Conservation (phyloP, 2,329 filamentous ascomycete species). For the Pestalotiopsis sp. region DNA sequence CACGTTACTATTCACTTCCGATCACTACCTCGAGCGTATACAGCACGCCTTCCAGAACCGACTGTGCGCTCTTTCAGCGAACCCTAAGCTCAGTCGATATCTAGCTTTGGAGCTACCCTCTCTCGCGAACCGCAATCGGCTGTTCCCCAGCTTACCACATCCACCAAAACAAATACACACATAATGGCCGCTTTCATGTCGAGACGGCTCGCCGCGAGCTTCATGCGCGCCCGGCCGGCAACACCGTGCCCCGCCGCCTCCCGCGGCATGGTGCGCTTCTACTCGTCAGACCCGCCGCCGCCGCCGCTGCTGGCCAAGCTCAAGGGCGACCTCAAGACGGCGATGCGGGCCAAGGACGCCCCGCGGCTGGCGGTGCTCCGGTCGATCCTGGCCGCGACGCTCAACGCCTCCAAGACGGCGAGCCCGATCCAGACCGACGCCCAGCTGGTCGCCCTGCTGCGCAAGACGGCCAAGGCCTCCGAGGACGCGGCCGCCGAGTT, state of each 20-base stretch:
- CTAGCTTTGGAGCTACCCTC: background rate
- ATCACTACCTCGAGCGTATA: too few species aligned
- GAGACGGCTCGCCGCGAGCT: conserved; percentile 23
- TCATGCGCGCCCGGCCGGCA: conserved; percentile 25
- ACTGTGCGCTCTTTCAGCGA: too few species aligned
- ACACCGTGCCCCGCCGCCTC: conserved; percentile 6
- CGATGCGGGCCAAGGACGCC: conserved; percentile 68
- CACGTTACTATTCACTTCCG: too few species aligned
- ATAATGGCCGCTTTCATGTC: conserved; percentile 30
- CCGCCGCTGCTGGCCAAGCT: conserved; percentile 49
- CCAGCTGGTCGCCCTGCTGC: conserved; percentile 69
- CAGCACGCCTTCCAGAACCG: too few species aligned
- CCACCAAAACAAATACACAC: background rate
- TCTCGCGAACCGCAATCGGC: background rate
- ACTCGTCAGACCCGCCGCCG: conserved; percentile 34
- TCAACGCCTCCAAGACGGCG: conserved; percentile 75
- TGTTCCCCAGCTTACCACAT: background rate
- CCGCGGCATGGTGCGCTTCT: conserved; percentile 19
- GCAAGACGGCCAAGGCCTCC: conserved; percentile 62
- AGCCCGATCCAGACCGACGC: conserved; percentile 72
- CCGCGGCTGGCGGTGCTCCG: conserved; percentile 71
- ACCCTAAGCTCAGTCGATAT: background rate
- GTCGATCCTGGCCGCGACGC: conserved; percentile 67
- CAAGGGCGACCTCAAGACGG: conserved; percentile 64
- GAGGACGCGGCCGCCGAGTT: conserved; percentile 68